phyloP scores from a whole-genome alignment of 257 asterid species.

The Paulownia fortunei region DNA sequence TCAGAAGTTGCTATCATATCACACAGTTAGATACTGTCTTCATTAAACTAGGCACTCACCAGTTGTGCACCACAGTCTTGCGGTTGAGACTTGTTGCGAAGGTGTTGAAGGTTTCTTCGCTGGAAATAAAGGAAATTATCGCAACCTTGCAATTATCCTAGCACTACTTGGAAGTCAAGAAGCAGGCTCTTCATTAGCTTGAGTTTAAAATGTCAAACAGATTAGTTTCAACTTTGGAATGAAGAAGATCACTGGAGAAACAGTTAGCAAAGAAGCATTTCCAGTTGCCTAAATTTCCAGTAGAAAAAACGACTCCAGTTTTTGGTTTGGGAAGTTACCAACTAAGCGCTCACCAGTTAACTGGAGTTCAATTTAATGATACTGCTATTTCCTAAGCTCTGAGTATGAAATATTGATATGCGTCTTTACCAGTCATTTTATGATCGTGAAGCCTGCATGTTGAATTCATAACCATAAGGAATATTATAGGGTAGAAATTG shows the following conservation, averaged over 20 bases:
- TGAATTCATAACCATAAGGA: slow-evolving; percentile 23
- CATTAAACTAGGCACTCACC: slow-evolving; percentile 54
- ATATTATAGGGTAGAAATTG: slow-evolving; percentile 11
- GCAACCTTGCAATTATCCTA: slow-evolving; percentile 8
- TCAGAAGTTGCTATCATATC: slow-evolving; percentile 12
- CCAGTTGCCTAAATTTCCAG: background rate
- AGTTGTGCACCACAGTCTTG: slow-evolving; percentile 84
- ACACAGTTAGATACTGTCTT: slow-evolving; percentile 14
- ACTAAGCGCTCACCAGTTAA: slow-evolving; percentile 71
- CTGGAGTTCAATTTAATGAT: slow-evolving; percentile 80
- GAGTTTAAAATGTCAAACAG: background rate
- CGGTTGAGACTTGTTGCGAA: slow-evolving; percentile 74
- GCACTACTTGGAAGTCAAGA: slow-evolving; percentile 15
- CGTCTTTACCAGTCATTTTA: slow-evolving; percentile 78
- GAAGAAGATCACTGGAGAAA: slow-evolving; percentile 14
- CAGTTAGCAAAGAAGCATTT: slow-evolving; percentile 10
- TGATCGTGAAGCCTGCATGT: slow-evolving; percentile 80
- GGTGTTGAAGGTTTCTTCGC: slow-evolving; percentile 93
- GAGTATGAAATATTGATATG: slow-evolving; percentile 86
- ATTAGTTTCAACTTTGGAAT: slow-evolving; percentile 21
- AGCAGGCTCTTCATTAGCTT: slow-evolving; percentile 3
- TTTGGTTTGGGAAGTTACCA: background rate
- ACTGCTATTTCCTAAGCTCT: slow-evolving; percentile 89
- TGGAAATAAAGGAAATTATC: slow-evolving; percentile 37
- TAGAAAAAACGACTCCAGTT: background rate